Evolutionary conservation across 345 rosid genomes (phyloP), one percentile per base, ranked within the genome.

Genomic region (Nasturtium officinale): DNA sequence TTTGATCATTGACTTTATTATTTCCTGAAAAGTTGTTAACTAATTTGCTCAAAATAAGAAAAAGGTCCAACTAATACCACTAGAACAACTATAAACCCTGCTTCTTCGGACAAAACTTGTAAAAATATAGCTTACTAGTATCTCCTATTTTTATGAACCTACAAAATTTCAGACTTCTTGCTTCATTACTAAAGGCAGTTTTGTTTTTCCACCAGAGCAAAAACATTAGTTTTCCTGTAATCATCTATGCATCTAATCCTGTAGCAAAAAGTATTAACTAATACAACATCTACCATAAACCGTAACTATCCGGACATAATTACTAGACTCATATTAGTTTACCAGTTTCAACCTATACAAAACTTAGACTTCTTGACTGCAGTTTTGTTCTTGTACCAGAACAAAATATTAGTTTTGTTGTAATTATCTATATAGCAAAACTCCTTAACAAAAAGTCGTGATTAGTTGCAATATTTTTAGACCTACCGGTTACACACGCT

Each of bases 401-500:
- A 33, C 29, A 18, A 13, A 29, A 13, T 7, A 11, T 26, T 9
- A 9, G 3, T 37, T 10, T 10, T 10, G 18, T 18, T 28, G 51
- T 40, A 42, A 38, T 51, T 20, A 51, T 47, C 51, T n/a, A 63
- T 10, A 46, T 11, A 17, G 42, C 29, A 63, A 45, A 29, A 40
- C 23, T 38, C 15, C 5, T 38, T 11, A 0, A 11, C 15, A 38
- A 54, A 53, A 28, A 28, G 21, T 70, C 2, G 59, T 35, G 43
- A 16, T 51, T 54, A 21, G 17, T 37, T 55, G 28, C 64, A 55
- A 65, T 56, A 23, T 4, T 38, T 58, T 67, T n/a, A n/a, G 62
- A 67, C 65, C 72, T 83, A 79, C 77, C 83, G 20, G 74, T 68
- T 73, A 77, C 2, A n/a, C 60, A 54, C 33, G 78, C 75, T 55